Evolutionary conservation across 441 rosid species (phyloP).

Genomic region (Croton laevigatus): DNA sequence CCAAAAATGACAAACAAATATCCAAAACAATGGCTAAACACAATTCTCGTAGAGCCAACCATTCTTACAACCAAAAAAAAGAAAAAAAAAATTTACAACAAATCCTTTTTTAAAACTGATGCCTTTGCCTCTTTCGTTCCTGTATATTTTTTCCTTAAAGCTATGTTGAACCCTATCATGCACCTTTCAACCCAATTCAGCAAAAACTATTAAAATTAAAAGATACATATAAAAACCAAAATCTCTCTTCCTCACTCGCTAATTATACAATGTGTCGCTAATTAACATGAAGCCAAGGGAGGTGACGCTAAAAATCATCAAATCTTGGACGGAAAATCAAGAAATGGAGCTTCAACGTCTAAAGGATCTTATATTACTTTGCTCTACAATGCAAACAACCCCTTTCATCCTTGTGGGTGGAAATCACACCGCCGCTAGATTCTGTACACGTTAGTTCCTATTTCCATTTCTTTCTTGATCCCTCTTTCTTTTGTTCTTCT

Average conservation of each 20-base stretch:
- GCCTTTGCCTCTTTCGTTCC: background rate
- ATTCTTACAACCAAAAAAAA: background rate
- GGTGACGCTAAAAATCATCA: background rate
- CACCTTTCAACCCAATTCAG: no score
- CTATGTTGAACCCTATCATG: no score
- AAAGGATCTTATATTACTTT: conserved; percentile 47
- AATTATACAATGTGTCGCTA: no score
- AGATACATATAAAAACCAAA: no score
- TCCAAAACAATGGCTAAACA: conserved; percentile 25
- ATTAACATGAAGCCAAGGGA: background rate
- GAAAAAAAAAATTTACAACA: background rate
- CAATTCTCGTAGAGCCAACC: conserved; percentile 26
- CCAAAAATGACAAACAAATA: no score
- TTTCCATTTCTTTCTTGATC: conserved; percentile 1
- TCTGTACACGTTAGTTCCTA: conserved; percentile 60
- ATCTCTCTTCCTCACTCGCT: conserved; percentile 6
- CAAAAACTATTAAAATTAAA: no score
- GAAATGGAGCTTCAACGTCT: conserved; percentile 62
- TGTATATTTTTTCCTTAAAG: background rate
- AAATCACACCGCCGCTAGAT: conserved; percentile 82
- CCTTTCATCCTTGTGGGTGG: conserved; percentile 78
- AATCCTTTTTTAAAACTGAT: background rate
- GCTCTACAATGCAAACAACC: conserved; percentile 41
- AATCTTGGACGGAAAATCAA: conserved; percentile 6
- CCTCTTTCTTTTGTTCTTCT: background rate